Percentiles rank a stretch among this genome's conserved stretches.
These are phyloP conservation scores for Candolleomyces aberdarensis DNA, from an alignment of 768 basidiomycete genomes.

Conservation along the genomic window DNA sequence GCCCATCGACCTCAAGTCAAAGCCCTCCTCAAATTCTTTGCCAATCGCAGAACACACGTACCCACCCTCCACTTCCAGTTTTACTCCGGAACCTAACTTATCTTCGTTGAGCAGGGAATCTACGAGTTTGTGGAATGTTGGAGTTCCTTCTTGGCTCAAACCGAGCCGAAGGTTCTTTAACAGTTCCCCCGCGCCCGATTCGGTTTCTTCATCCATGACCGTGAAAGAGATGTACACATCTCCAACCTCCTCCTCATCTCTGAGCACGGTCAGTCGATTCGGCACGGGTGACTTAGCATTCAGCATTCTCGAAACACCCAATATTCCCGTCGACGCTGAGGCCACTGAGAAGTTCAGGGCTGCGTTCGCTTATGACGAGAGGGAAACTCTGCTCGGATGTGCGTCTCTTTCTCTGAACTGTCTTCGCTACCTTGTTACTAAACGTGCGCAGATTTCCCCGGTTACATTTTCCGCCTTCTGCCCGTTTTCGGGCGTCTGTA, in stretches of 20 bases:
- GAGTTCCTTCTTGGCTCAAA: slow-evolving; percentile 72
- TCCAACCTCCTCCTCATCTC: slow-evolving; percentile 22
- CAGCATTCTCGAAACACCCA: slow-evolving; percentile 79
- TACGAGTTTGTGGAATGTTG: slow-evolving; percentile 55
- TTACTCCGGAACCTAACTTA: slow-evolving; percentile 44
- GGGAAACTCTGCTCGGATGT: slow-evolving; percentile 87
- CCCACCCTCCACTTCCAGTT: slow-evolving; percentile 64
- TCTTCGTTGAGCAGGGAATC: slow-evolving; percentile 48
- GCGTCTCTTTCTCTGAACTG: slow-evolving; percentile 29
- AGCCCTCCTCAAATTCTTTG: slow-evolving; percentile 16
- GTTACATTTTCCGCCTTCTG: slow-evolving; percentile 86
- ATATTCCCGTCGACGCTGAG: slow-evolving; percentile 58
- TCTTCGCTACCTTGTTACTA: slow-evolving; percentile 4
- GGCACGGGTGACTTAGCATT: slow-evolving; percentile 62
- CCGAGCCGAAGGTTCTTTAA: slow-evolving; percentile 41
- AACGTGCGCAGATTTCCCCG: slow-evolving; percentile 70
- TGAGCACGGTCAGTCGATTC: slow-evolving; percentile 29
- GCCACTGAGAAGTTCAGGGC: slow-evolving; percentile 71
- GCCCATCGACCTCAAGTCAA: slow-evolving; percentile 6
- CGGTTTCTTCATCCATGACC: slow-evolving; percentile 27
- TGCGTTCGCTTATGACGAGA: slow-evolving; percentile 86
- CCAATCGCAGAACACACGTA: slow-evolving; percentile 62
- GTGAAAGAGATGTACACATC: slow-evolving; percentile 65
- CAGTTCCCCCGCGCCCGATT: slow-evolving; percentile 18
- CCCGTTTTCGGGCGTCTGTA: slow-evolving; percentile 87